Percentiles rank a stretch among this genome's conserved stretches.
Conservation (phyloP, 164 flowering plant genomes). For the Magnolia kwangsiensis region DNA sequence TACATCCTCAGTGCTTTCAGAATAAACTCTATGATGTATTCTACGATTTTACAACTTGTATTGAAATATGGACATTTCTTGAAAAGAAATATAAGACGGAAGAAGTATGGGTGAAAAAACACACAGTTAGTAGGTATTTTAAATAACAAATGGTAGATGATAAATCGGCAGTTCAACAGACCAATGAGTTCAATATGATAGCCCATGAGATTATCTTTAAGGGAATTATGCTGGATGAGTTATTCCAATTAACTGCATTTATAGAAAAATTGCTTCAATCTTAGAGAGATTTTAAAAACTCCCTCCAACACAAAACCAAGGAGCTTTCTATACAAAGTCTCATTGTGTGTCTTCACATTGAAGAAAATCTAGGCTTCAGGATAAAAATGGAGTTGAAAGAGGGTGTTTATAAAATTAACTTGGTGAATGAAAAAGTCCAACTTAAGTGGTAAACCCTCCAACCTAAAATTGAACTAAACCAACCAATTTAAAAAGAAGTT, state of each 20-base stretch:
- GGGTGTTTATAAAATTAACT: no score
- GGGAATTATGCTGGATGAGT: background rate
- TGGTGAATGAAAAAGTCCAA: background rate
- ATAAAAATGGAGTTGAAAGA: no score
- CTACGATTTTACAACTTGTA: background rate
- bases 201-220: background rate
- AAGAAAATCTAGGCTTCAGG: constrained; percentile 10
- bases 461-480: background rate
- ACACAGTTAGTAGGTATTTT: constrained; percentile 9
- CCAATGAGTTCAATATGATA: constrained; percentile 7
- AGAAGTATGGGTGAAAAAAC: constrained; percentile 19
- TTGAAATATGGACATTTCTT: no score
- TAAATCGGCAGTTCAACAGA: constrained; percentile 1
- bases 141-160: constrained; percentile 11
- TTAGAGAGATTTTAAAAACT: constrained; percentile 14
- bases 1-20: constrained; percentile 4
- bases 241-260: background rate
- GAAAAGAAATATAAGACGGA: constrained; percentile 12
- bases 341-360: background rate
- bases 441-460: background rate
- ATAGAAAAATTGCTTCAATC: constrained; percentile 13
- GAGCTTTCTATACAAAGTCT: constrained; percentile 6
- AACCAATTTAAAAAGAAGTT: background rate
- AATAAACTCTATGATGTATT: constrained; percentile 11
- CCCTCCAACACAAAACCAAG: constrained; percentile 6